Evolutionary conservation across 1,139 yeast genomes (phyloP).

Genomic region (Wickerhamomyces sp.): DNA sequence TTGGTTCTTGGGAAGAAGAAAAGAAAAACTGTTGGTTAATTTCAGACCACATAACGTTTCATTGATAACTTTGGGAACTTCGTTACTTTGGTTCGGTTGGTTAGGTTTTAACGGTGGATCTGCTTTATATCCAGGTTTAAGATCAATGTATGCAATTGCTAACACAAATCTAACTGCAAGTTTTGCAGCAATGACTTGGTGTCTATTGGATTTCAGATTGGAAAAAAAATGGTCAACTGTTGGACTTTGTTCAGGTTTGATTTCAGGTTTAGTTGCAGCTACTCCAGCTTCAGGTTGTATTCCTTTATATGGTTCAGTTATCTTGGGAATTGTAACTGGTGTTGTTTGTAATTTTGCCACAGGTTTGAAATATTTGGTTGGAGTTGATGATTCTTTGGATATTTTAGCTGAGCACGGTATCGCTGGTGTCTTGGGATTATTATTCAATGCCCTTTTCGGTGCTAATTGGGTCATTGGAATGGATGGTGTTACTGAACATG

Average conservation of each 20-base stretch:
- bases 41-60: constrained; percentile 95
- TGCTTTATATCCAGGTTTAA: constrained; percentile 51
- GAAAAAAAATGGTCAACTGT: constrained; percentile 93
- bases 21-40: constrained; percentile 78
- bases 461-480: constrained; percentile 85
- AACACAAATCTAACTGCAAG: constrained; percentile 89
- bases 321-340: constrained; percentile 79
- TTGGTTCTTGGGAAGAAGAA: constrained; percentile 76
- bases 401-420: constrained; percentile 97
- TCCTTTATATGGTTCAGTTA: constrained; percentile 86
- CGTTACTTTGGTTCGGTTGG: constrained; percentile 77
- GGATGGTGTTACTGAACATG: constrained; percentile 76
- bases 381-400: constrained; percentile 91
- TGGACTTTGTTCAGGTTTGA: constrained; percentile 91
- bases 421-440: constrained; percentile 85
- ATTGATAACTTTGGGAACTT: constrained; percentile 67
- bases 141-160: constrained; percentile 66
- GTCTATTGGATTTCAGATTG: constrained; percentile 78
- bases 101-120: constrained; percentile 85
- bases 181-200: constrained; percentile 91
- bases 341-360: constrained; percentile 86
- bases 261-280: constrained; percentile 94
- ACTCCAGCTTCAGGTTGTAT: constrained; percentile 92
- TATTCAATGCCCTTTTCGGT: constrained; percentile 86
- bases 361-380: constrained; percentile 72